Base-by-base conservation (phyloP, 108 stramenopile genomes). In the Skeletonema potamos region DNA sequence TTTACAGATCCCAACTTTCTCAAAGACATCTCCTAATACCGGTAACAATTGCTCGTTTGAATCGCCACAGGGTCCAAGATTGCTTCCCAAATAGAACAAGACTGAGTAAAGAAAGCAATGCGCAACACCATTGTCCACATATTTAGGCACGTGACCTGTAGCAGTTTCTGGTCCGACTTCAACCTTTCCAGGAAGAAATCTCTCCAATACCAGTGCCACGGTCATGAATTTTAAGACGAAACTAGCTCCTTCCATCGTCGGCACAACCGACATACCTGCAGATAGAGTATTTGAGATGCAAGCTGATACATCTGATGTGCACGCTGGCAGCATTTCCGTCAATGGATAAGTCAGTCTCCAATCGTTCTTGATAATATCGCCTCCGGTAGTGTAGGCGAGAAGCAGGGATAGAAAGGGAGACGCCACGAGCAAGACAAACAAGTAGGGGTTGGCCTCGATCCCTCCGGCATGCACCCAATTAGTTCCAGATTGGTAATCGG, bases 171-270 rank as follows among this genome's bases (percentile, higher is more conserved):
- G 79, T 11, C 76, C 79, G 46, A 72, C 58, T 39, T 72, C 82
- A 62, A 84, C 68, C 60, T 78, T 91, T 36, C 95, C 97, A 13
- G 97, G 97, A 33, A 96, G 69, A 26, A 83, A 62, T 58, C 88
- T 73, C 81, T 93, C 90, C 70, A 97, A 76, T 2, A 84, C 48
- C 17, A 96, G 58, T 75, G 94, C 90, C 41, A 95, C 78, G 6
- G 72, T 82, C 88, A 91, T 87, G 81, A 93, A 97, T 11, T 73
- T 66, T 36, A 80, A 62, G 48, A 87, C 43, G 68, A 87, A 79
- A 67, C 68, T 71, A 20, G 68, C 64, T n/a, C 74, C 79, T n/a
- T 69, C 74, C 39, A 27, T 33, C 17, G 67, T 86, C 2, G 85
- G 85, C 12, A 74, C 33, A 3, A 86, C 82, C 8, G 82, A 83